Evolutionary conservation across 2,329 filamentous ascomycete species (phyloP).

Genomic region (Aspergillus costaricaensis): DNA sequence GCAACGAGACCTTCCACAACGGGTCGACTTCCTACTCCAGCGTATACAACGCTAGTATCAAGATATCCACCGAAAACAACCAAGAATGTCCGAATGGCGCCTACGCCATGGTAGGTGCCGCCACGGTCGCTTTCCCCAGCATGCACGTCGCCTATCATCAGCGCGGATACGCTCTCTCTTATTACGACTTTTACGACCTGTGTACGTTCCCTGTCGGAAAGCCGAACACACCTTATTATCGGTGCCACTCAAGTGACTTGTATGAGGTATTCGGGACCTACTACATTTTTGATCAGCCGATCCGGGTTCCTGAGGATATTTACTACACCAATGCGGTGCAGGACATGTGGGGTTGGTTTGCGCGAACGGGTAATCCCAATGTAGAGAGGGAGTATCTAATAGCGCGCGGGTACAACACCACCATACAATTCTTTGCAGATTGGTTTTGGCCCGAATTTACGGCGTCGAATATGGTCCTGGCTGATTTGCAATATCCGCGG

Average conservation of each 20-base stretch:
- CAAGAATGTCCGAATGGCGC: constrained; percentile 63
- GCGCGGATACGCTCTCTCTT: constrained; percentile 57
- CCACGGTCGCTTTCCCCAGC: constrained; percentile 49
- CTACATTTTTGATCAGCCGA: constrained; percentile 34
- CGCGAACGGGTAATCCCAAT: constrained; percentile 55
- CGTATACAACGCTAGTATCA: constrained; percentile 50
- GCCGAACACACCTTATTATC: constrained; percentile 51
- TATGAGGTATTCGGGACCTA: constrained; percentile 56
- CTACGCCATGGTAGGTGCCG: constrained; percentile 54
- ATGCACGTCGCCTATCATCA: constrained; percentile 56
- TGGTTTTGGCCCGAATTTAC: neutral
- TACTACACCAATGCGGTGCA: constrained; percentile 49
- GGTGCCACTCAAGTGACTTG: constrained; percentile 58
- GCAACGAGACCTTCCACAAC: constrained; percentile 52
- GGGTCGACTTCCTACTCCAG: neutral
- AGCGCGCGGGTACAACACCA: constrained; percentile 49
- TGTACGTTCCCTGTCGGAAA: constrained; percentile 48
- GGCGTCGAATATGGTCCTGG: neutral
- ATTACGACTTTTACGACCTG: constrained; percentile 55
- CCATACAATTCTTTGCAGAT: neutral
- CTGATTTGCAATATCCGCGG: neutral
- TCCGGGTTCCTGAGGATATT: constrained; percentile 55
- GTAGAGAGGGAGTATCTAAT: constrained; percentile 48
- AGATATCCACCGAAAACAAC: constrained; percentile 58
- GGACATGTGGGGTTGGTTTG: constrained; percentile 56